Evolutionary conservation across 768 basidiomycete genomes (phyloP).

Genomic region (Hypholoma fasciculare): DNA sequence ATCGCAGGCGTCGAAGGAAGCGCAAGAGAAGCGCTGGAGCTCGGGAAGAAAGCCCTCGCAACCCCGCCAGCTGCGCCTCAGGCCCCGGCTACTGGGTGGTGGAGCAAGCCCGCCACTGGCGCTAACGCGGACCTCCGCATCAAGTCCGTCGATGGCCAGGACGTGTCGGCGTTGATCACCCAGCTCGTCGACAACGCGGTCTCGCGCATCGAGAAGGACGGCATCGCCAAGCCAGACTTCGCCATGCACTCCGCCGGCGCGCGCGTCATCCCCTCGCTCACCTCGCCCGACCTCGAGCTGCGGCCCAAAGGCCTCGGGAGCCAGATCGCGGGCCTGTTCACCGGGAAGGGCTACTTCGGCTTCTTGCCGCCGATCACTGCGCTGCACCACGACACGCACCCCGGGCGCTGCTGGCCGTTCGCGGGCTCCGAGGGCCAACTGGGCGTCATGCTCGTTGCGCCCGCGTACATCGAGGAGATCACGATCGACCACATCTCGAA

Average conservation of each 20-base stretch:
- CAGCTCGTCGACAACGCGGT: slow-evolving; percentile 80
- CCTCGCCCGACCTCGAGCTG: slow-evolving; percentile 76
- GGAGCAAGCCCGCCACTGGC: slow-evolving; percentile 58
- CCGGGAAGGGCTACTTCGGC: slow-evolving; percentile 59
- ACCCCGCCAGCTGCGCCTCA: slow-evolving; percentile 16
- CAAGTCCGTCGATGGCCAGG: slow-evolving; percentile 76
- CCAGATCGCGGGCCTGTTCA: slow-evolving; percentile 54
- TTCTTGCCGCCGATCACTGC: slow-evolving; percentile 87
- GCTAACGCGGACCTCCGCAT: slow-evolving; percentile 56
- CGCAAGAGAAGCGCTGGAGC: slow-evolving; percentile 71
- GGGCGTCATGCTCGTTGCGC: slow-evolving; percentile 77
- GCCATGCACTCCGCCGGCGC: slow-evolving; percentile 86
- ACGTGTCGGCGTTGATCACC: slow-evolving; percentile 64
- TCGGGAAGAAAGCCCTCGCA: slow-evolving; percentile 46
- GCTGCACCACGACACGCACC: slow-evolving; percentile 81
- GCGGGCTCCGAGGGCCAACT: slow-evolving; percentile 75
- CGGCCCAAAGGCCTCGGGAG: slow-evolving; percentile 48
- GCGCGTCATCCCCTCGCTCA: slow-evolving; percentile 77
- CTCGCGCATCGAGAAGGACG: slow-evolving; percentile 67
- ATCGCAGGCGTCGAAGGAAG: slow-evolving; percentile 60
- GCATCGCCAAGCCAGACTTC: slow-evolving; percentile 80
- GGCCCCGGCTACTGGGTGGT: slow-evolving; percentile 58
- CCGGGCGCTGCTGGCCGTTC: slow-evolving; percentile 95
- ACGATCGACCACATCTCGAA: slow-evolving; percentile 88
- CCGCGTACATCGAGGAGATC: slow-evolving; percentile 71